A percentile compares a stretch with the other conserved stretches of the same genome.
These are phyloP conservation scores for Ophiostoma quercus DNA, from an alignment of 2,329 filamentous ascomycete species.

Conservation along the genomic window DNA sequence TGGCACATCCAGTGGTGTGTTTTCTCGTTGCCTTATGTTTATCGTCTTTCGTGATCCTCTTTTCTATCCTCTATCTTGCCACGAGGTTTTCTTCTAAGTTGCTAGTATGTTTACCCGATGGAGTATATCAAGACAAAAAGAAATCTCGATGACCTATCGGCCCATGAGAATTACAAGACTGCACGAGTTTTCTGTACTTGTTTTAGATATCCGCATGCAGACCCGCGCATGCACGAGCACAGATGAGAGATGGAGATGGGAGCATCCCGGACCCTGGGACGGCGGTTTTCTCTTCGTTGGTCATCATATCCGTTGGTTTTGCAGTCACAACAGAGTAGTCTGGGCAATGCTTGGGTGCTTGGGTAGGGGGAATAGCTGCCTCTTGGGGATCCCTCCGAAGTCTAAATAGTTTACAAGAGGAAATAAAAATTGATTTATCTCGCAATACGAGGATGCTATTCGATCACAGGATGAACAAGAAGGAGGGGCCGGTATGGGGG, in stretches of 20 bases:
- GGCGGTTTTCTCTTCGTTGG: not conserved
- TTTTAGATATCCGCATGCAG: not conserved
- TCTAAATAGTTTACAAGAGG: not conserved
- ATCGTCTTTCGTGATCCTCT: not conserved
- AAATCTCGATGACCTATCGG: not conserved
- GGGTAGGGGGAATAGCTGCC: constrained; percentile 1
- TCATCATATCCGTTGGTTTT: not conserved
- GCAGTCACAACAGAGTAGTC: not conserved
- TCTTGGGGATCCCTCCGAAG: constrained; percentile 4
- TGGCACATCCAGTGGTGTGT: not conserved
- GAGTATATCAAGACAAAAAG: not conserved
- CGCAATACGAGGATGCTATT: not conserved
- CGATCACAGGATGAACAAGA: not conserved
- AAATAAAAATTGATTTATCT: not conserved
- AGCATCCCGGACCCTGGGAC: not conserved
- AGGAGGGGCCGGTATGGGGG: not conserved
- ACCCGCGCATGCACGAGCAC: not conserved
- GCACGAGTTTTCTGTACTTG: not conserved
- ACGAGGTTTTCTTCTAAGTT: too few species aligned
- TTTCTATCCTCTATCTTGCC: not conserved
- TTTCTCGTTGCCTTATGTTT: not conserved
- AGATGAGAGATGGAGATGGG: too few species aligned
- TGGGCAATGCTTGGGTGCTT: constrained; percentile 1
- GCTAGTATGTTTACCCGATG: too few species aligned
- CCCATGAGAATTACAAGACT: not conserved